These are phyloP conservation scores for Candida ovalis DNA, from an alignment of 805 yeast genomes.

Conservation along the genomic window DNA sequence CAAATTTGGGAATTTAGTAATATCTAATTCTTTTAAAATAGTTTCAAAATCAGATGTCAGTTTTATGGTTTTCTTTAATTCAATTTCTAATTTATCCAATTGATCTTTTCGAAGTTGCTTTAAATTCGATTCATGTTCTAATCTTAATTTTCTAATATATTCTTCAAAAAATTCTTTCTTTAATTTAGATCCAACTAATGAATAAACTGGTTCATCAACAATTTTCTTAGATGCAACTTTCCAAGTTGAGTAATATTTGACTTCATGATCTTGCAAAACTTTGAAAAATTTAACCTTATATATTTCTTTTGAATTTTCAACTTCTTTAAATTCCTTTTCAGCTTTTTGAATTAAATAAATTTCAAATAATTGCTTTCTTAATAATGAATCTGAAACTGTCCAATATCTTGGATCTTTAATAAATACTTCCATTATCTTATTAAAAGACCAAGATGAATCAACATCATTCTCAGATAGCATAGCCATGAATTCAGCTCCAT, in stretches of 20 bases:
- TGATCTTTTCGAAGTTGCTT: conserved; percentile 43
- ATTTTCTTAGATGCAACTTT: conserved; percentile 47
- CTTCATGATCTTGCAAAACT: conserved; percentile 40
- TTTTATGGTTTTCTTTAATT: conserved; percentile 33
- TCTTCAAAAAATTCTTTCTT: conserved; percentile 52
- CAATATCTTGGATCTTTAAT: conserved; percentile 63
- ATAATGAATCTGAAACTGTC: conserved; percentile 57
- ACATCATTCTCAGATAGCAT: conserved; percentile 56
- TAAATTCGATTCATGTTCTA: conserved; percentile 26
- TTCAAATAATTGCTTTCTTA: conserved; percentile 61
- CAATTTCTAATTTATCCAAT: conserved; percentile 46
- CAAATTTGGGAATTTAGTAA: conserved; percentile 29
- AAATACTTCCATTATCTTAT: conserved; percentile 54
- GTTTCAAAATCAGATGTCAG: conserved; percentile 15
- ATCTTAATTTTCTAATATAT: conserved; percentile 40
- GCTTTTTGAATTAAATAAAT: conserved; percentile 52
- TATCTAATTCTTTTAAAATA: conserved; percentile 8
- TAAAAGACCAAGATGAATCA: conserved; percentile 75
- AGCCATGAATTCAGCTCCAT: conserved; percentile 37
- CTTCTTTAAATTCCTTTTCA: conserved; percentile 48
- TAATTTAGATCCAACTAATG: conserved; percentile 55
- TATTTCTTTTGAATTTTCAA: conserved; percentile 48
- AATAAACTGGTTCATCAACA: conserved; percentile 61
- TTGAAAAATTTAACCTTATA: conserved; percentile 52
- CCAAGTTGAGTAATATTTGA: conserved; percentile 65